Conservation (phyloP, 345 rosid genomes). For the Erucastrum elatum region DNA sequence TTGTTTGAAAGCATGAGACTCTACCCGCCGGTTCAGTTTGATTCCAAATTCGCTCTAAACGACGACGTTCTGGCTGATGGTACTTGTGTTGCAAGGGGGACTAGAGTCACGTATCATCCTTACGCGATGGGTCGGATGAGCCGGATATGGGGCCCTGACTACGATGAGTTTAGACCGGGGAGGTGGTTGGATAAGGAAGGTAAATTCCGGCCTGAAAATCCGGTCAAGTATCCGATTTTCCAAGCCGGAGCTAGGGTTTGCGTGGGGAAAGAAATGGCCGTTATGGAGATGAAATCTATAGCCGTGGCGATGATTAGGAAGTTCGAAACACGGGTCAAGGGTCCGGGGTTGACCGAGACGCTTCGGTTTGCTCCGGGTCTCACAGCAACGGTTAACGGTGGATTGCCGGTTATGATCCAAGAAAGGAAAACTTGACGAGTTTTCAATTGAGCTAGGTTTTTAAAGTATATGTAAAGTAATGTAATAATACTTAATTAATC, state of each 20-base stretch:
- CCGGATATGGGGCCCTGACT: constrained; percentile 70
- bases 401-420: constrained; percentile 56
- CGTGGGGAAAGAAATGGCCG: constrained; percentile 78
- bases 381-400: constrained; percentile 75
- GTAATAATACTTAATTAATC: neutral
- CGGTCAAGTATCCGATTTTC: constrained; percentile 68
- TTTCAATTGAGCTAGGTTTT: neutral
- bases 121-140: constrained; percentile 79
- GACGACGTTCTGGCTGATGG: constrained; percentile 68
- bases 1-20: constrained; percentile 63
- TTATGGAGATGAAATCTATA: constrained; percentile 61
- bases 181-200: constrained; percentile 64
- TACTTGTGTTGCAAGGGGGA: constrained; percentile 55
- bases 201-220: constrained; percentile 48
- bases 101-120: constrained; percentile 73
- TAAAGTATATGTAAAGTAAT: constrained; percentile 8
- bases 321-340: constrained; percentile 39
- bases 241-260: constrained; percentile 76
- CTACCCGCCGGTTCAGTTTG: constrained; percentile 77
- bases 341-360: neutral
- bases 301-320: constrained; percentile 49
- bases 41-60: constrained; percentile 60
- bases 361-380: constrained; percentile 70
- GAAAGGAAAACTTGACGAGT: constrained; percentile 32
- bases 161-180: constrained; percentile 67